A percentile compares a stretch with the other conserved stretches of the same genome.
Evolutionary conservation across 345 rosid species (phyloP).

Genomic region (Salix purpurea): DNA sequence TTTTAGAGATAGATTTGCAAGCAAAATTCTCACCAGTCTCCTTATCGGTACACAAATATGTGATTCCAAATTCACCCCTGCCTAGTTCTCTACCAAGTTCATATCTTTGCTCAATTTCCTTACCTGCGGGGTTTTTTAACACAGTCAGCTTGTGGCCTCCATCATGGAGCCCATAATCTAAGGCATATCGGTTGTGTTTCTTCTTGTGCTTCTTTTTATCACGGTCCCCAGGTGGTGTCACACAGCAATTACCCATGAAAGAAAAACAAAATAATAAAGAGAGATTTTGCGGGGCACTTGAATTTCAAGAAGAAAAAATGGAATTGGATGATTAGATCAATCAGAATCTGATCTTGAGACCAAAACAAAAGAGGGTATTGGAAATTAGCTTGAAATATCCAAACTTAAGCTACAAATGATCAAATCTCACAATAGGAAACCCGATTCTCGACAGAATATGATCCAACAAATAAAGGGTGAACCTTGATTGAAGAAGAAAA

Average conservation of each 20-base stretch:
- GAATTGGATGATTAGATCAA: neutral
- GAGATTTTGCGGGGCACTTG: constrained; percentile 3
- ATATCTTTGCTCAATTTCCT: constrained; percentile 25
- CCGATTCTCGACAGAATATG: neutral
- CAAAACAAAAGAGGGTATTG: constrained; percentile 10
- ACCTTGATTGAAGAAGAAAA: neutral
- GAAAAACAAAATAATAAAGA: neutral
- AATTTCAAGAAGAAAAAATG: neutral
- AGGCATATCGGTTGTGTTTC: constrained; percentile 22
- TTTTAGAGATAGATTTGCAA: constrained; percentile 31
- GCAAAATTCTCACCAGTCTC: constrained; percentile 24
- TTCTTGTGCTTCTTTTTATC: constrained; percentile 19
- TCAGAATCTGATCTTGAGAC: neutral
- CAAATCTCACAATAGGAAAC: neutral
- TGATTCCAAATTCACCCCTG: constrained; percentile 37
- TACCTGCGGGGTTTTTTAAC: constrained; percentile 20
- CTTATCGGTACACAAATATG: constrained; percentile 30
- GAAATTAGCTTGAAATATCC: neutral
- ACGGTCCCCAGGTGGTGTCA: constrained; percentile 10
- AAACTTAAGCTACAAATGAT: constrained; percentile 5
- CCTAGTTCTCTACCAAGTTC: constrained; percentile 33
- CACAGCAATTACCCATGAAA: constrained; percentile 34
- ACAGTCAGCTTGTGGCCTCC: constrained; percentile 18
- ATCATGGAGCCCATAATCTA: constrained; percentile 4
- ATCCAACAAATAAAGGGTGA: neutral